Base-by-base conservation (phyloP, 108 stramenopile species). In the Conticribra weissflogii region DNA sequence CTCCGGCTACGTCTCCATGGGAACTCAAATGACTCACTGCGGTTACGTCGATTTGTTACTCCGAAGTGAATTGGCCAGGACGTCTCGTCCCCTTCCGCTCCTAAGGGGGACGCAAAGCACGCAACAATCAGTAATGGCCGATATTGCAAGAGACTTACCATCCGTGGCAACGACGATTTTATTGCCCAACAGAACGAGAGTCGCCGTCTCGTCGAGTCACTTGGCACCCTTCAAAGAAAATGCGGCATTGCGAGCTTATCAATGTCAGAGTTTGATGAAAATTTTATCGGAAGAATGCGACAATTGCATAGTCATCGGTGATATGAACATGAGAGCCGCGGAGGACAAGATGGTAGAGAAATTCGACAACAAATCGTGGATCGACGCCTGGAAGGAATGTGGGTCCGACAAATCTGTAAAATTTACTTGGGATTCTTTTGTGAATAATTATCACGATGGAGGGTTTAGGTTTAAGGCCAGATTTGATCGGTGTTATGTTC, bases 1-100 rank as follows among this genome's bases (percentile, higher is more conserved):
- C 16, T 55, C 15, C 0, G 72, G 66, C 24, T 79, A 79, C 52
- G 34, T 62, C 50, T 68, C 66, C 12, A 28, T 55, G 44, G 76
- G 76, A 23, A 68, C 33, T 17, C 36, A 29, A 17, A n/a, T 19
- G 21, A 74, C 78, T 3, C 78, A 79, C 45, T 79, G 78, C 47
- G 78, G 78, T 14, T 74, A 74, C 41, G 72, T 73, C 34, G 72
- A 79, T 61, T 68, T 79, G 32, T 59, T 79, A 24, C 27, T 79
- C 2, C 58, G 46, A 15, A 48, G 63, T 24, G 52, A 74, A 22
- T 25, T 73, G 53, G 51, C 59, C 7, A n/a, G 14, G 24, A 9
- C 17, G 3, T 61, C 19, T 44, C 5, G 45, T 14, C 30, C 56
- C 16, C 66, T 74, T 41, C 8, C 12, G 5, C 12, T 12, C 12